Conservation (phyloP, 331 rosid species). For the Malus hybrid region DNA sequence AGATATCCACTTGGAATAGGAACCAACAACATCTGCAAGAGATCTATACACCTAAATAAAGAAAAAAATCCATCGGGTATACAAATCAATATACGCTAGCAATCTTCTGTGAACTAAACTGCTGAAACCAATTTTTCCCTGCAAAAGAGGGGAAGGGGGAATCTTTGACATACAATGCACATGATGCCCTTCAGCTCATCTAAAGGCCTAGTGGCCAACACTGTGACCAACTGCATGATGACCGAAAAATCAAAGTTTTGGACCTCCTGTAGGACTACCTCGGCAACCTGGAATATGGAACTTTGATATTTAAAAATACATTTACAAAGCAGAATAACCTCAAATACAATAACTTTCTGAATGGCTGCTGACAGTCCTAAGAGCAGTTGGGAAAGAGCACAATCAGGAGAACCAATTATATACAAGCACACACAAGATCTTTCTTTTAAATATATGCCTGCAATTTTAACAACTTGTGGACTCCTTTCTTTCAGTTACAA, state of each 20-base stretch:
- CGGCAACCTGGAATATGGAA: slow-evolving; percentile 71
- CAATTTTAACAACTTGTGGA: no score
- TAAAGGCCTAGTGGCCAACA: slow-evolving; percentile 64
- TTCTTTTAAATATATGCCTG: no score
- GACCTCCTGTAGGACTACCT: slow-evolving; percentile 80
- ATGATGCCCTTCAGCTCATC: slow-evolving; percentile 74
- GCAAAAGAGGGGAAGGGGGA: slow-evolving; percentile 3
- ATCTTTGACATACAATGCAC: slow-evolving; percentile 62
- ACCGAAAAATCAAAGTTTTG: slow-evolving; percentile 72
- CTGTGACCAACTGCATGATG: slow-evolving; percentile 79
- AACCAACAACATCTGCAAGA: slow-evolving; percentile 85
- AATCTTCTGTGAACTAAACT: neutral
- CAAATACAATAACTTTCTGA: neutral
- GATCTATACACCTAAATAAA: slow-evolving; percentile 78
- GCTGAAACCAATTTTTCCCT: slow-evolving; percentile 18
- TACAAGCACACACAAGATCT: neutral
- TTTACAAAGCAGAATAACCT: neutral
- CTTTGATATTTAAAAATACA: slow-evolving; percentile 11
- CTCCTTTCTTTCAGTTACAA: neutral
- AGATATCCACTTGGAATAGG: slow-evolving; percentile 82
- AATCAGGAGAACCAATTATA: neutral
- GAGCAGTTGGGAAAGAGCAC: neutral
- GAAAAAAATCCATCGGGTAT: slow-evolving; percentile 16
- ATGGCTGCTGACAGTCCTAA: neutral
- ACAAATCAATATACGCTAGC: neutral